A percentile compares a stretch with the other conserved stretches of the same genome.
Evolutionary conservation across 306 rosid genomes (phyloP).

Genomic region (Vigna hirtella): DNA sequence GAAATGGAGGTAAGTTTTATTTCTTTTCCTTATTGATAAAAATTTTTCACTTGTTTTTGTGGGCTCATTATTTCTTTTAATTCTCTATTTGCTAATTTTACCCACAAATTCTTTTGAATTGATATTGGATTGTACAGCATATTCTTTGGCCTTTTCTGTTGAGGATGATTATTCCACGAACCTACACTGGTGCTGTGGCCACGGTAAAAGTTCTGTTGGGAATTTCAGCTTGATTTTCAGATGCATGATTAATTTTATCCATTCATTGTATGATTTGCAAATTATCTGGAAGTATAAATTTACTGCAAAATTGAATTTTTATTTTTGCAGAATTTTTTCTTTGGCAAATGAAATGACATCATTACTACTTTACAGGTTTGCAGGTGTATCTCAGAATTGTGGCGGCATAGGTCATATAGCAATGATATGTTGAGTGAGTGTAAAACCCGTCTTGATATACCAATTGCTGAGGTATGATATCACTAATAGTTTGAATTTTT

Average conservation of each 20-base stretch:
- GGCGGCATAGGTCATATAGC: conserved; percentile 74
- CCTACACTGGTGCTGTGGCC: conserved; percentile 88
- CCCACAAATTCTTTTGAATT: conserved; percentile 2
- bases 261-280: conserved; percentile 28
- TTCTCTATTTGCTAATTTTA: conserved; percentile 20
- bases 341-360: conserved; percentile 39
- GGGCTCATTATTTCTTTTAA: conserved; percentile 25
- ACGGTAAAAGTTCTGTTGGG: conserved; percentile 58
- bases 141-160: conserved; percentile 96
- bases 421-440: conserved; percentile 77
- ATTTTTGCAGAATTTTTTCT: conserved; percentile 13
- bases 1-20: conserved; percentile 88
- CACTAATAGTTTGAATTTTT: neutral
- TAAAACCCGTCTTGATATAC: conserved; percentile 77
- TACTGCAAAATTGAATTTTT: conserved; percentile 10
- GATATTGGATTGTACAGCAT: conserved; percentile 62
- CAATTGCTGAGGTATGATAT: conserved; percentile 74
- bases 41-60: conserved; percentile 37
- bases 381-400: conserved; percentile 94
- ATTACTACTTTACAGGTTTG: conserved; percentile 72
- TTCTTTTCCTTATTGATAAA: conserved; percentile 5
- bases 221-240: conserved; percentile 35
- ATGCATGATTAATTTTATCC: conserved; percentile 35
- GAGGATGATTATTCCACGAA: conserved; percentile 84
- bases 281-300: conserved; percentile 18